These are phyloP conservation scores for Aspergillus latus DNA, from an alignment of 2,329 filamentous ascomycete genomes.

Conservation along the genomic window DNA sequence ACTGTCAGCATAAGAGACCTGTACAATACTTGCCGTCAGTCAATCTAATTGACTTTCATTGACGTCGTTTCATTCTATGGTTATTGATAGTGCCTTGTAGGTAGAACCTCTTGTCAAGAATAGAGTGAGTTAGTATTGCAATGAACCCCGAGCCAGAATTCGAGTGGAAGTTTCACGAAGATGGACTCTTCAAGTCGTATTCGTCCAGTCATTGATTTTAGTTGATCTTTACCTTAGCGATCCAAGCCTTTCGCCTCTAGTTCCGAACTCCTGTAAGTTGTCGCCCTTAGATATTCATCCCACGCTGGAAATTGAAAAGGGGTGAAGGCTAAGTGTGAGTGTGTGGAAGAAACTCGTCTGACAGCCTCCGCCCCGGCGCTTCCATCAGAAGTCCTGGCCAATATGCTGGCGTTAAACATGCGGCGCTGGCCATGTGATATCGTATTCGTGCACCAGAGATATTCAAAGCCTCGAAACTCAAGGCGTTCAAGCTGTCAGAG, in stretches of 20 bases:
- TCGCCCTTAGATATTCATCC: conserved; percentile 4
- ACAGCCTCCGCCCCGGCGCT: conserved; percentile 19
- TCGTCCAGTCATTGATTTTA: conserved; percentile 22
- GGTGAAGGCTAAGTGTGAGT: conserved; percentile 8
- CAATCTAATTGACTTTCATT: conserved; percentile 12
- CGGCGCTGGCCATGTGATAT: conserved; percentile 18
- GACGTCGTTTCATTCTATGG: not conserved
- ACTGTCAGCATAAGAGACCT: not conserved
- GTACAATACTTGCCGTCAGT: not conserved
- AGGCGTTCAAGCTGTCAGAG: not conserved
- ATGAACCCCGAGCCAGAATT: not conserved
- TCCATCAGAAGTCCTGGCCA: conserved; percentile 15
- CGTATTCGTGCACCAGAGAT: conserved; percentile 5
- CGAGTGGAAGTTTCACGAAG: not conserved
- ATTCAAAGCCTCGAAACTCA: not conserved
- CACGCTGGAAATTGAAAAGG: conserved; percentile 9
- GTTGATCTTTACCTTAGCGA: conserved; percentile 22
- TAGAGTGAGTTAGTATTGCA: not conserved
- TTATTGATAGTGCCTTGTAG: not conserved
- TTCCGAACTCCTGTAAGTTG: not conserved
- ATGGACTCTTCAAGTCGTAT: not conserved
- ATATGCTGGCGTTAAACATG: conserved; percentile 17
- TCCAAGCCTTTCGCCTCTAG: conserved; percentile 12
- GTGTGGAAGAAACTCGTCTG: conserved; percentile 19
- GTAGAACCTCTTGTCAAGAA: not conserved